These are phyloP conservation scores for Hortiboletus flavorubellus DNA, from an alignment of 768 basidiomycete species.

Conservation along the genomic window DNA sequence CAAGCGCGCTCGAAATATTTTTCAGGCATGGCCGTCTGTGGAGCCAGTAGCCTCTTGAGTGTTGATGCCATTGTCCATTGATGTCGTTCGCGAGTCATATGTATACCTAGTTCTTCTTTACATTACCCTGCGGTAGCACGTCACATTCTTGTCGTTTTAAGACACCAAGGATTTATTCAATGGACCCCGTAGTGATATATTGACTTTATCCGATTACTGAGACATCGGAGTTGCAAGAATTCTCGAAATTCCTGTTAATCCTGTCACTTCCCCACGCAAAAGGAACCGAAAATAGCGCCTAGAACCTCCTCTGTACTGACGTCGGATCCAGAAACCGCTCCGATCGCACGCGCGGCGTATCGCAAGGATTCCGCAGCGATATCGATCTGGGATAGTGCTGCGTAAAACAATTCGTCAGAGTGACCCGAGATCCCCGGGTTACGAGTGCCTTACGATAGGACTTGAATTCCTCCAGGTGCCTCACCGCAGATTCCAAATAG, in stretches of 20 bases:
- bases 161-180: neutral
- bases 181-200: slow-evolving; percentile 1
- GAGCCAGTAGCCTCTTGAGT: neutral
- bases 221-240: neutral
- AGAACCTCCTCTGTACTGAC: slow-evolving; percentile 83
- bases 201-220: neutral
- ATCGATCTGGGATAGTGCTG: slow-evolving; percentile 70
- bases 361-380: slow-evolving; percentile 84
- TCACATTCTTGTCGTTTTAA: neutral
- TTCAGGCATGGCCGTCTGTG: slow-evolving; percentile 14
- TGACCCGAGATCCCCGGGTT: neutral
- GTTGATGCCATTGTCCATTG: neutral
- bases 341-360: slow-evolving; percentile 81
- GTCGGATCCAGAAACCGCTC: slow-evolving; percentile 67
- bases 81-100: neutral
- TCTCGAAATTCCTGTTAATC: neutral
- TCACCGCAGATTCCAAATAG: slow-evolving; percentile 65
- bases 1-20: slow-evolving; percentile 17
- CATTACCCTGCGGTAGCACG: neutral
- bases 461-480: slow-evolving; percentile 30
- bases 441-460: slow-evolving; percentile 26
- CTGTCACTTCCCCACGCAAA: slow-evolving; percentile 81
- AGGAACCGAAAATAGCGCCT: slow-evolving; percentile 78
- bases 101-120: slow-evolving; percentile 6
- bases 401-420: slow-evolving; percentile 2